Base-by-base conservation (phyloP, 768 basidiomycete genomes). In the Amylocystis lapponica region DNA sequence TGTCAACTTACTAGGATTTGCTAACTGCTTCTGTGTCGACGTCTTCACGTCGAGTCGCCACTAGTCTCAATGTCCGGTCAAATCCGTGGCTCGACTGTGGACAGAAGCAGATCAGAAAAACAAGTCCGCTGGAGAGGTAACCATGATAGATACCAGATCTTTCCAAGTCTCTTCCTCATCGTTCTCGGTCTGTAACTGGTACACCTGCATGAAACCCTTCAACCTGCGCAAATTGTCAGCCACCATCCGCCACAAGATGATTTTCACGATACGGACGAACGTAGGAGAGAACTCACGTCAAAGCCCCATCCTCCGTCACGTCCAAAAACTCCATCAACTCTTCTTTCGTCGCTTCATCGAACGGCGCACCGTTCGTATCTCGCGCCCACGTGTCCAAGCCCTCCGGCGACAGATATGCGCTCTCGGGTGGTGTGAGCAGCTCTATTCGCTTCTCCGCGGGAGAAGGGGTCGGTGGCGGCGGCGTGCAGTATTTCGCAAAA, bases 111-210 rank as follows among this genome's bases (percentile, higher is more conserved):
- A n/a, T n/a, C n/a, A 30, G n/a, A 27, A 29, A 17, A 17, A 25
- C 31, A 27, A 19, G 10, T 35, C 10, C n/a, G n/a, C n/a, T n/a
- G n/a, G n/a, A n/a, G n/a, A n/a, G n/a, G n/a, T n/a, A n/a, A n/a
- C n/a, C 11, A 17, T 34, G 22, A 26, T 16, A 57, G 79, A 52
- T 53, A 86, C 84, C 50, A 89, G 63, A 67, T 89, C 87, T 62
- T 75, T 70, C 86, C 84, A 90, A 7, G 87, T 91, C 64, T 91
- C 85, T 59, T 81, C 81, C 51, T 87, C 84, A 49, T 89, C 87
- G 48, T 79, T 85, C 52, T 86, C 83, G 1, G 85, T 87, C 59
- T 91, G 88, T n/a, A 89, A 64, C 53, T 86, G 83, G 55, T 89
- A 90, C 42, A 90, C 77, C 58, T 89, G 85, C 58, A 87, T 57